phyloP scores from a whole-genome alignment of 768 basidiomycete genomes.

The Trametes cubensis region DNA sequence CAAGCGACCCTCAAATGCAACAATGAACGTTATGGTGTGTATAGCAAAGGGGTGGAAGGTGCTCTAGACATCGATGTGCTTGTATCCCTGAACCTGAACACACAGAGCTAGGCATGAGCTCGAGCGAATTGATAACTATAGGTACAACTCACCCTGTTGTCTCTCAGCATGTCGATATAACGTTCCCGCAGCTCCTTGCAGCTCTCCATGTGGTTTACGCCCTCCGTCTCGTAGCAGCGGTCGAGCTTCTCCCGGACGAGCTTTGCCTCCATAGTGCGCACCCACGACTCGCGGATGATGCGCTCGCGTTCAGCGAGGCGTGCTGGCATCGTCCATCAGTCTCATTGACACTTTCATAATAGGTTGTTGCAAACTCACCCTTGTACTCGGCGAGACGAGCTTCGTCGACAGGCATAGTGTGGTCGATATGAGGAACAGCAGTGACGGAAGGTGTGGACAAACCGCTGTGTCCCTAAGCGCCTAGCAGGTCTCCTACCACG shows the following conservation, averaged over 20 bases:
- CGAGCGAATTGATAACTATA: not conserved
- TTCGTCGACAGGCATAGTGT: conserved; percentile 46
- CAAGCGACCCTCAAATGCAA: too few relatives aligned
- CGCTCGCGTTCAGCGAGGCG: conserved; percentile 71
- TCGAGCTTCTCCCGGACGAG: conserved; percentile 86
- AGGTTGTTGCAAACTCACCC: conserved; percentile 38
- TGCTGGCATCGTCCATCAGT: conserved; percentile 41
- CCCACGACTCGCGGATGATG: conserved; percentile 88
- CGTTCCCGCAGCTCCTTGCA: conserved; percentile 86
- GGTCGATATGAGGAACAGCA: conserved; percentile 11
- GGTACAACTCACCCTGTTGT: conserved; percentile 68
- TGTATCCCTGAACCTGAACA: conserved; percentile 83
- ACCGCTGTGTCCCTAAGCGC: conserved; percentile 15
- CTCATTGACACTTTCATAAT: not conserved
- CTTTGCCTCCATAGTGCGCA: conserved; percentile 90
- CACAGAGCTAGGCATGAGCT: not conserved
- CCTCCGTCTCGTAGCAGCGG: conserved; percentile 89
- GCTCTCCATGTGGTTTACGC: conserved; percentile 88
- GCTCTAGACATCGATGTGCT: conserved; percentile 62
- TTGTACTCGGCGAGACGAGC: conserved; percentile 51
- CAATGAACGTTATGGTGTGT: not conserved
- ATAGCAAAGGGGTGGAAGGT: not conserved
- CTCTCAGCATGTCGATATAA: conserved; percentile 76
- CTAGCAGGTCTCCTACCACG: conserved; percentile 3
- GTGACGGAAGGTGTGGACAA: conserved; percentile 16